Conservation (phyloP, 768 basidiomycete genomes). For the Russula vinacea region DNA sequence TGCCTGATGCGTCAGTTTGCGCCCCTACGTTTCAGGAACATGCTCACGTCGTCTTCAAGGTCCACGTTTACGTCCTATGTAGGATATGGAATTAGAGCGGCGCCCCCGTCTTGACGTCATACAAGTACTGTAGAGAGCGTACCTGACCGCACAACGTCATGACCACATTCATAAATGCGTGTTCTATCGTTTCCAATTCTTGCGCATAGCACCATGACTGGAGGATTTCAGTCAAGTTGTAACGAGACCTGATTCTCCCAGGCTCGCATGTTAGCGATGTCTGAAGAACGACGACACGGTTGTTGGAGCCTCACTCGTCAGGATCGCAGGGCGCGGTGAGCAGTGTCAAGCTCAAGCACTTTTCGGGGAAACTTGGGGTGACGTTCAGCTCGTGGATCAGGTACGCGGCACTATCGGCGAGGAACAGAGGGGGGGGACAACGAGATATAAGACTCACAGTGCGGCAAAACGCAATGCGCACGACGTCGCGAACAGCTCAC, state of each 20-base stretch:
- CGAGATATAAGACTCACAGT: conserved; percentile 20
- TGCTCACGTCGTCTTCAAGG: conserved; percentile 28
- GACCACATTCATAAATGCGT: conserved; percentile 31
- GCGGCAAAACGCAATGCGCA: conserved; percentile 33
- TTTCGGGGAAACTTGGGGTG: conserved; percentile 27
- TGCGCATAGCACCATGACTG: conserved; percentile 33
- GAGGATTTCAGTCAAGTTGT: conserved; percentile 30
- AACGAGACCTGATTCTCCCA: conserved; percentile 9
- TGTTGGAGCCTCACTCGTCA: conserved; percentile 16
- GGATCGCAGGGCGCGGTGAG: conserved; percentile 24
- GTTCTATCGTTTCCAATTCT: conserved; percentile 31
- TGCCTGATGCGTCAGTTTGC: conserved; percentile 4
- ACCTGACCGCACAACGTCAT: conserved; percentile 29
- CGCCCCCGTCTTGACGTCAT: neutral
- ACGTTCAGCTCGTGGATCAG: neutral
- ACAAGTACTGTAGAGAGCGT: neutral
- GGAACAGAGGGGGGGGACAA: too few species aligned
- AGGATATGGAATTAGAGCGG: neutral
- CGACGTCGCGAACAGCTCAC: conserved; percentile 31
- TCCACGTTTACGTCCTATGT: conserved; percentile 28
- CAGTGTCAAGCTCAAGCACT: conserved; percentile 29
- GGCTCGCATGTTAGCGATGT: neutral
- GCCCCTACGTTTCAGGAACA: neutral
- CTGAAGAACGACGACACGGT: neutral
- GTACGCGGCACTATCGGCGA: neutral